A percentile compares a stretch with the other conserved stretches of the same genome.
Evolutionary conservation across 352 stramenopile species (phyloP).

Genomic region (Thraustochytrium striatum): DNA sequence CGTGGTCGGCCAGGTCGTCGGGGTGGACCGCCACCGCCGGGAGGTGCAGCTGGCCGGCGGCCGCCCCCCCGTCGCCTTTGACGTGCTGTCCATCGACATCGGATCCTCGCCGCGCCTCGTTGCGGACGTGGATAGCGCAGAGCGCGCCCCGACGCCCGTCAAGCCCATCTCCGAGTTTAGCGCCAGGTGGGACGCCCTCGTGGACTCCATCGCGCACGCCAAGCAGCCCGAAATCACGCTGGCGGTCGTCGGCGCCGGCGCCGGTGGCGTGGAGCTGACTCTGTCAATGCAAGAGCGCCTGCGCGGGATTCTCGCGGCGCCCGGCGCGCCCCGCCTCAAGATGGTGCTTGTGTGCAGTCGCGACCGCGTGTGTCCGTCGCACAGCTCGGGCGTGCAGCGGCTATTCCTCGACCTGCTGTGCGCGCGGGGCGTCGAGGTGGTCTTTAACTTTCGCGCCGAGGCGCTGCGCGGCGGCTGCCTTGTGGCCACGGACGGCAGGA

Average conservation of each 20-base stretch:
- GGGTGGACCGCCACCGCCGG: slow-evolving; percentile 55
- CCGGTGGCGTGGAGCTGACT: slow-evolving; percentile 62
- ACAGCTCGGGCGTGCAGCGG: slow-evolving; percentile 56
- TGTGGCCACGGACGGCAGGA: slow-evolving; percentile 19
- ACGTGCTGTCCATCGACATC: slow-evolving; percentile 64
- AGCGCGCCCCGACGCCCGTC: slow-evolving; percentile 58
- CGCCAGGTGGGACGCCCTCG: slow-evolving; percentile 57
- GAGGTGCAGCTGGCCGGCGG: slow-evolving; percentile 57
- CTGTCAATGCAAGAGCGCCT: slow-evolving; percentile 59
- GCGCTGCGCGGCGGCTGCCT: slow-evolving; percentile 39
- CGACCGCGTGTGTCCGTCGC: slow-evolving; percentile 51
- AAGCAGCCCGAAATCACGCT: slow-evolving; percentile 44
- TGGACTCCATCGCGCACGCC: slow-evolving; percentile 52
- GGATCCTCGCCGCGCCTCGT: slow-evolving; percentile 56
- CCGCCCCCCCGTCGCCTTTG: slow-evolving; percentile 59
- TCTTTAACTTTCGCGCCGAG: slow-evolving; percentile 52
- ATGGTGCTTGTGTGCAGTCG: slow-evolving; percentile 56
- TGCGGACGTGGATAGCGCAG: slow-evolving; percentile 11
- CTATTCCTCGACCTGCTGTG: slow-evolving; percentile 58
- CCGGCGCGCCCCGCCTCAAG: slow-evolving; percentile 17
- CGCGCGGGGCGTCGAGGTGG: slow-evolving; percentile 56
- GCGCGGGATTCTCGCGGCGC: neutral
- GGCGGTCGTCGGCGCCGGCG: slow-evolving; percentile 63
- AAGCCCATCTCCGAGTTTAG: slow-evolving; percentile 67
- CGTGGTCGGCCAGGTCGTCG: slow-evolving; percentile 58